Percentiles rank a stretch among this genome's conserved stretches.
Evolutionary conservation across 768 basidiomycete species (phyloP).

Genomic region (Podaxis rugospora): DNA sequence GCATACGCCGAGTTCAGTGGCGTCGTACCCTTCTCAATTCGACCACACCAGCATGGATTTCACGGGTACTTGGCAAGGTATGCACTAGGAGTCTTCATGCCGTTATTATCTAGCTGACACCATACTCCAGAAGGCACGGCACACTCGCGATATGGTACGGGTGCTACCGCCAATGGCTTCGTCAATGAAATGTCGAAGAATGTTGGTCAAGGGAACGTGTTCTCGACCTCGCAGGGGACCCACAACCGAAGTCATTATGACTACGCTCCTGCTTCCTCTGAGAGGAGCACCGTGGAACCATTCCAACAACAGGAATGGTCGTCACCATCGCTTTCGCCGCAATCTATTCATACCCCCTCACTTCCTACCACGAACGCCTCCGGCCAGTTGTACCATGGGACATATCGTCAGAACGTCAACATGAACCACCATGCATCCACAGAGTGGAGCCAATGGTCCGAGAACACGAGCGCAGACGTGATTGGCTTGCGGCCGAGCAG

Average conservation of each 20-base stretch:
- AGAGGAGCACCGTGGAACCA: slow-evolving; percentile 3
- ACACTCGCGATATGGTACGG: slow-evolving; percentile 2
- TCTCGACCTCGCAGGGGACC: neutral
- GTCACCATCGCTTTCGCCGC: slow-evolving; percentile 5
- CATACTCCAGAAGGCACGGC: neutral
- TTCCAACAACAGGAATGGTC: slow-evolving; percentile 6
- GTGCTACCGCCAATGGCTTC: neutral
- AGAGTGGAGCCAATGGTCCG: slow-evolving; percentile 8
- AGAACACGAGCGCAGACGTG: neutral
- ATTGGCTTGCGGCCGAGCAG: neutral
- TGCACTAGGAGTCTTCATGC: neutral
- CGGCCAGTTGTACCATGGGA: neutral
- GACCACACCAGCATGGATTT: slow-evolving; percentile 2
- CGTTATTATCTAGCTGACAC: neutral
- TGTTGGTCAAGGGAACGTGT: neutral
- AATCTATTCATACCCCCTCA: slow-evolving; percentile 1
- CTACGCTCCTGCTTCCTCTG: slow-evolving; percentile 7
- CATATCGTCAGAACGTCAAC: neutral
- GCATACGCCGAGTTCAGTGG: slow-evolving; percentile 5
- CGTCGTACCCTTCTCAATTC: slow-evolving; percentile 6
- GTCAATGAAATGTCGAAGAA: slow-evolving; percentile 2
- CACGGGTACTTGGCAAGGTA: slow-evolving; percentile 3
- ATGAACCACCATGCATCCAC: neutral
- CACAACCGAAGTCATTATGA: slow-evolving; percentile 2
- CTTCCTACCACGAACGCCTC: neutral